phyloP scores from a whole-genome alignment of 441 rosid species.

The Rhodomyrtus psidioides region DNA sequence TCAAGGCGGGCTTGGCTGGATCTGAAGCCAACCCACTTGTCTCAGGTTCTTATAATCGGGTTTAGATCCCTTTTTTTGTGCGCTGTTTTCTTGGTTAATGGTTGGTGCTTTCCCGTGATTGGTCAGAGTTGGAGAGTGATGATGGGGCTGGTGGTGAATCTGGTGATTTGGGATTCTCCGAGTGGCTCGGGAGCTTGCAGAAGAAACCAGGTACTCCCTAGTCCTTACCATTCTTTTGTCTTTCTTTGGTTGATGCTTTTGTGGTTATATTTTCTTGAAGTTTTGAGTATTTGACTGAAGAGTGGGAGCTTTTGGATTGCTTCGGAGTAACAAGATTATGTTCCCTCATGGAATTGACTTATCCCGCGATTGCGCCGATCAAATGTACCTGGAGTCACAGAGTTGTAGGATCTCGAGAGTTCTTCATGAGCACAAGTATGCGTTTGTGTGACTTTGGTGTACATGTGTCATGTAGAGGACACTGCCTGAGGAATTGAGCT shows the following conservation, averaged over 20 bases:
- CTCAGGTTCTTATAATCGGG: constrained; percentile 36
- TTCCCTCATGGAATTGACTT: not conserved
- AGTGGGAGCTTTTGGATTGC: not conserved
- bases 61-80: not conserved
- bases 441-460: not conserved
- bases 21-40: constrained; percentile 68
- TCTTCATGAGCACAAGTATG: not conserved
- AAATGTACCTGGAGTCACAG: not conserved
- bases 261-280: not conserved
- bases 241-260: not conserved
- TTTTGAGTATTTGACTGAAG: not conserved
- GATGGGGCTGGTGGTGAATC: constrained; percentile 21
- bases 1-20: constrained; percentile 78
- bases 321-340: not conserved
- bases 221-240: not conserved
- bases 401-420: not conserved
- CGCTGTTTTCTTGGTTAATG: not conserved
- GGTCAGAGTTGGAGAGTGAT: constrained; percentile 41
- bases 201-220: not conserved
- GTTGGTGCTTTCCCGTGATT: not conserved
- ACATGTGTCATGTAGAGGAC: not conserved
- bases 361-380: not conserved
- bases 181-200: constrained; percentile 20
- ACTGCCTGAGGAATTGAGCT: not conserved
- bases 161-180: constrained; percentile 78